Percentiles rank a stretch among this genome's conserved stretches.
Conservation (phyloP, 1,139 yeast species). For the Wickerhamomyces sp. region DNA sequence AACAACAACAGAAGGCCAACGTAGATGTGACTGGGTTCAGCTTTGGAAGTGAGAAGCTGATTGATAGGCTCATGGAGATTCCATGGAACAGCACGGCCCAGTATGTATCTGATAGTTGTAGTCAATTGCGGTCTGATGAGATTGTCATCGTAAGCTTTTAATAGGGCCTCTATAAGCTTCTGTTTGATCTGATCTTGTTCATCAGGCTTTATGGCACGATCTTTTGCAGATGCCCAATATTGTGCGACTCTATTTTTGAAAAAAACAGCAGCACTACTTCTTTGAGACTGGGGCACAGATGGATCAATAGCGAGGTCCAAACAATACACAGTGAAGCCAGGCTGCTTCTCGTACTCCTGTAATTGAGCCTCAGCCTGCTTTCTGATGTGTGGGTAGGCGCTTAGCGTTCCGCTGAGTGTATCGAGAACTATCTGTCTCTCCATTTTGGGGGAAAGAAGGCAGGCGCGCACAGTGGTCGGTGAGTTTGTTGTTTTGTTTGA, state of each 20-base stretch:
- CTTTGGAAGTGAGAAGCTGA: conserved; percentile 39
- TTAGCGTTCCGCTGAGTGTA: conserved; percentile 77
- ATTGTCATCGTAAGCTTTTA: conserved; percentile 32
- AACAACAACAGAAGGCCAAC: conserved; percentile 54
- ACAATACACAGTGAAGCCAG: conserved; percentile 55
- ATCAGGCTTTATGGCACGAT: conserved; percentile 40
- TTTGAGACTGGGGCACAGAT: conserved; percentile 41
- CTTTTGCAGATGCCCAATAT: conserved; percentile 44
- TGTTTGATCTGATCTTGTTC: conserved; percentile 52
- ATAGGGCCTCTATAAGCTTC: conserved; percentile 44
- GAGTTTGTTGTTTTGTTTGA: neutral
- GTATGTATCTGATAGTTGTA: conserved; percentile 61
- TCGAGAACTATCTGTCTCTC: conserved; percentile 63
- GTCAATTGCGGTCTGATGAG: conserved; percentile 55
- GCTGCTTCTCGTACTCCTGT: conserved; percentile 44
- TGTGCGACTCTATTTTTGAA: conserved; percentile 58
- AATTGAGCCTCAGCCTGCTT: conserved; percentile 68
- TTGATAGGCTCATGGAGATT: conserved; percentile 26
- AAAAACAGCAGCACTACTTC: conserved; percentile 60
- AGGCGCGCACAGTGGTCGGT: too few species aligned
- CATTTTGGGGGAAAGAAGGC: conserved; percentile 36
- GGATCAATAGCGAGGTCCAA: conserved; percentile 48
- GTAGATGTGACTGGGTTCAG: conserved; percentile 47
- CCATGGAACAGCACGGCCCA: conserved; percentile 50
- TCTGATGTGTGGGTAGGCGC: conserved; percentile 59